Evolutionary conservation across 352 stramenopile genomes (phyloP).

Genomic region (Phytophthora colocasiae): DNA sequence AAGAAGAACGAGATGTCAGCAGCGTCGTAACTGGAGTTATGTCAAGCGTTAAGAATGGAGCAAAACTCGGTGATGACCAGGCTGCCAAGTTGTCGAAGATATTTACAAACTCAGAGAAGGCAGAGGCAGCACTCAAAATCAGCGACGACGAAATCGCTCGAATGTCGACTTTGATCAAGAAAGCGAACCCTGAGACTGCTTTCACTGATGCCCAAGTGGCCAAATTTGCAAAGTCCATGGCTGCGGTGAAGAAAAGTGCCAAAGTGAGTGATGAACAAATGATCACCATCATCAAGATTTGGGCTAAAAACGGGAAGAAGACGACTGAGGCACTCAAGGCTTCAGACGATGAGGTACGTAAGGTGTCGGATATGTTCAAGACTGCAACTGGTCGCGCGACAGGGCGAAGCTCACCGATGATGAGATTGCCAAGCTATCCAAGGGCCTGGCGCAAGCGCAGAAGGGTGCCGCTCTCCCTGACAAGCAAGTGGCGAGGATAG

Average conservation of each 20-base stretch:
- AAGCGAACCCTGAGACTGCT: not conserved
- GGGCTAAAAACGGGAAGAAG: not conserved
- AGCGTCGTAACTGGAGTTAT: too few relatives aligned
- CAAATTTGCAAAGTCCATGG: not conserved
- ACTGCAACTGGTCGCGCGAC: not conserved
- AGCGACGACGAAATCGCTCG: not conserved
- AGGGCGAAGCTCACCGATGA: not conserved
- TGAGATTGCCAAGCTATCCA: not conserved
- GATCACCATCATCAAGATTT: not conserved
- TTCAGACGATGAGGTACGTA: too few relatives aligned
- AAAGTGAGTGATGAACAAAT: not conserved
- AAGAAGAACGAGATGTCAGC: too few relatives aligned
- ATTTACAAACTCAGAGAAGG: not conserved
- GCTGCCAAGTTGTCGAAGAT: not conserved
- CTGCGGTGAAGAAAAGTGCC: not conserved
- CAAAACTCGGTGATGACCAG: not conserved
- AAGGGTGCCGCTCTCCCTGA: not conserved
- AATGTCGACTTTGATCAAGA: not conserved
- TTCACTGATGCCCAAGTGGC: too few relatives aligned
- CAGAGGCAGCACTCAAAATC: not conserved
- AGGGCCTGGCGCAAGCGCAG: not conserved
- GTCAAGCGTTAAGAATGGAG: not conserved
- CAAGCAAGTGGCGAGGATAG: not conserved
- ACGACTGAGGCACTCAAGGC: not conserved
- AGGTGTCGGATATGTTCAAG: not conserved